These are phyloP conservation scores for Porphyrellus cyaneotinctus DNA, from an alignment of 768 basidiomycete species.

Conservation along the genomic window DNA sequence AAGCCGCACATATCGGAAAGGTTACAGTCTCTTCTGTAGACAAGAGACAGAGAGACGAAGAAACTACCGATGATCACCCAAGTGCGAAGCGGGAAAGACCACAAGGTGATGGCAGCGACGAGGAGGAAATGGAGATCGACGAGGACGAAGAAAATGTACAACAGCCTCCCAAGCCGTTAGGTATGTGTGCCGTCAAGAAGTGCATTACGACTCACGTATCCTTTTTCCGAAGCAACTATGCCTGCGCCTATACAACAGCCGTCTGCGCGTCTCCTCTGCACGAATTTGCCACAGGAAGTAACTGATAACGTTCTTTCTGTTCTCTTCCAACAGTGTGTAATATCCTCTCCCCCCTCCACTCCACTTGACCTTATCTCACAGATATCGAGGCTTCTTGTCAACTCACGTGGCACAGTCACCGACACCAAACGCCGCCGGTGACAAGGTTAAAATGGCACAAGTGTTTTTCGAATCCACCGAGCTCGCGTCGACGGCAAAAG, in stretches of 20 bases:
- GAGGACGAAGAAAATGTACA: constrained; percentile 70
- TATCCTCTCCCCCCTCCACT: neutral
- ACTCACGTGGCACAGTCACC: constrained; percentile 68
- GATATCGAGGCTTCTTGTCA: constrained; percentile 79
- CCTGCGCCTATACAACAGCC: constrained; percentile 51
- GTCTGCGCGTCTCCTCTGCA: constrained; percentile 64
- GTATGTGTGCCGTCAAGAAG: constrained; percentile 38
- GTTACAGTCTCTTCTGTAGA: constrained; percentile 36
- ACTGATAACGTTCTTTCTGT: constrained; percentile 83
- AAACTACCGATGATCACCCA: constrained; percentile 48
- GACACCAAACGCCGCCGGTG: constrained; percentile 59
- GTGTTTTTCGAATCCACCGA: constrained; percentile 73
- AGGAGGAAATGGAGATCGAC: constrained; percentile 92
- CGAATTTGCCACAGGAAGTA: constrained; percentile 88
- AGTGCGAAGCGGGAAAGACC: constrained; percentile 66
- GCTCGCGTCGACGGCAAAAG: constrained; percentile 72
- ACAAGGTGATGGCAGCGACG: constrained; percentile 61
- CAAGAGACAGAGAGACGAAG: constrained; percentile 69
- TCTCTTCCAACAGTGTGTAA: constrained; percentile 85
- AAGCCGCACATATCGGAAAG: constrained; percentile 39
- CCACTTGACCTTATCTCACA: constrained; percentile 29
- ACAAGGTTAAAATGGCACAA: constrained; percentile 74
- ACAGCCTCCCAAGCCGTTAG: constrained; percentile 36
- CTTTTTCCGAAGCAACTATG: constrained; percentile 32
- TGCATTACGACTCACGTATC: constrained; percentile 10